Conservation (phyloP, 371 early-diverging fungal species). For the Mortierella sp. region DNA sequence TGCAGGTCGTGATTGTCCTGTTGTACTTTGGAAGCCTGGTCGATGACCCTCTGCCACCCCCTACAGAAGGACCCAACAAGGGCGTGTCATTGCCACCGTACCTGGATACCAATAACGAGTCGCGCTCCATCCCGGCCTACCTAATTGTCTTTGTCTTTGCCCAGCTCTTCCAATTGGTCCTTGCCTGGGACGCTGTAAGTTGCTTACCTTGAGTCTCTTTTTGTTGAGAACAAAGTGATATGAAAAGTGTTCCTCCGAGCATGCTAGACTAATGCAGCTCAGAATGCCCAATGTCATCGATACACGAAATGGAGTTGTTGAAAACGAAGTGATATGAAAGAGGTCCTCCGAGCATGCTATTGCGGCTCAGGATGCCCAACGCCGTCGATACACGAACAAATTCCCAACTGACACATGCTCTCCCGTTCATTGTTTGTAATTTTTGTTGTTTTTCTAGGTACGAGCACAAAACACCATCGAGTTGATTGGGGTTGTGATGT, state of each 20-base stretch:
- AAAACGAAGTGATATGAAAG: not conserved
- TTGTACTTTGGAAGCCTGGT: slow-evolving; percentile 62
- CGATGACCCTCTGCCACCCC: not conserved
- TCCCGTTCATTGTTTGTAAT: slow-evolving; percentile 65
- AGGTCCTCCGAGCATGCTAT: not conserved
- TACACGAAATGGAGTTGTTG: not conserved
- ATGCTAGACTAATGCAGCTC: not conserved
- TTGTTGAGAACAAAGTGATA: not conserved
- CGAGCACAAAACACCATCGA: slow-evolving; percentile 90
- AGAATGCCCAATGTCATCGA: not conserved
- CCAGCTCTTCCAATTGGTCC: slow-evolving; percentile 78
- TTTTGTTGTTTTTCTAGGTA: slow-evolving; percentile 62
- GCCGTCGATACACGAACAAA: not conserved
- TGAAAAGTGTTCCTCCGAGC: not conserved
- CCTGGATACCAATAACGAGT: slow-evolving; percentile 31
- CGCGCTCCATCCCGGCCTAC: slow-evolving; percentile 74
- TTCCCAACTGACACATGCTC: slow-evolving; percentile 6
- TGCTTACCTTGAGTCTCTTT: not conserved
- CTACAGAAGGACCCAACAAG: slow-evolving; percentile 28
- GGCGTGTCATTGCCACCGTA: slow-evolving; percentile 18
- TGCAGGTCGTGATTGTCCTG: slow-evolving; percentile 74
- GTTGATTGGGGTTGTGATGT: slow-evolving; percentile 84
- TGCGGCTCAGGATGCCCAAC: not conserved
- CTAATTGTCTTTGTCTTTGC: slow-evolving; percentile 82
- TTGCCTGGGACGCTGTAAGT: slow-evolving; percentile 85